These are phyloP conservation scores for Yamadazyma mexicana DNA, from an alignment of 1,139 yeast genomes.

Conservation along the genomic window DNA sequence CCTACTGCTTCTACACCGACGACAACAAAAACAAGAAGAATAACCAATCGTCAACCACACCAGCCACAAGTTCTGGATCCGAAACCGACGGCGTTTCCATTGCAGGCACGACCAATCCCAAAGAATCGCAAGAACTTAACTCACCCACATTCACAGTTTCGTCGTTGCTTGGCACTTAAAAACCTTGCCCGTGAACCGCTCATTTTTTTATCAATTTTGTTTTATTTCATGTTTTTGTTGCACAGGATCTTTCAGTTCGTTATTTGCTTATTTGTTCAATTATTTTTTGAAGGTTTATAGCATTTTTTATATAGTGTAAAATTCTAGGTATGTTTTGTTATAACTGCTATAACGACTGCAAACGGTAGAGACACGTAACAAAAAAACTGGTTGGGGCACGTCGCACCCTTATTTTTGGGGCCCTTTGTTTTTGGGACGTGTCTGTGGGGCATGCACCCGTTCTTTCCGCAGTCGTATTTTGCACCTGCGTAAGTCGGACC, in stretches of 20 bases:
- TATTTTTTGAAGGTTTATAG: not conserved
- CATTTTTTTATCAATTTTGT: no score
- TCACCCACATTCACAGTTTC: slow-evolving; percentile 26
- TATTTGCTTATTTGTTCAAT: not conserved
- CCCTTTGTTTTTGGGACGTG: slow-evolving; percentile 1
- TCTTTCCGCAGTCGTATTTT: slow-evolving; percentile 1
- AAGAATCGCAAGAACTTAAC: slow-evolving; percentile 3
- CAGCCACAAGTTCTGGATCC: not conserved
- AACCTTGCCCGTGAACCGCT: not conserved
- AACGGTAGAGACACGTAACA: not conserved
- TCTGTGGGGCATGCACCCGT: not conserved
- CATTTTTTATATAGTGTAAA: not conserved
- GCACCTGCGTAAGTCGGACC: no score
- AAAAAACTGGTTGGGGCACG: no score
- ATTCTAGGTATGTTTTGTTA: not conserved
- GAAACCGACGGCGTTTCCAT: not conserved
- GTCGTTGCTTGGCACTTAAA: slow-evolving; percentile 24
- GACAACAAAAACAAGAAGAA: not conserved
- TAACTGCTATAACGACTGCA: slow-evolving; percentile 1
- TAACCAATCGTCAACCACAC: not conserved
- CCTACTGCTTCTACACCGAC: slow-evolving; percentile 58
- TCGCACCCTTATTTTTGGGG: not conserved
- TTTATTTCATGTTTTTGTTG: not conserved
- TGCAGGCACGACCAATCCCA: not conserved
- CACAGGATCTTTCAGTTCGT: not conserved